A percentile compares a stretch with the other conserved stretches of the same genome.
Evolutionary conservation across 495 filamentous ascomycete species (phyloP).

Genomic region (Aspergillus bridgeri): DNA sequence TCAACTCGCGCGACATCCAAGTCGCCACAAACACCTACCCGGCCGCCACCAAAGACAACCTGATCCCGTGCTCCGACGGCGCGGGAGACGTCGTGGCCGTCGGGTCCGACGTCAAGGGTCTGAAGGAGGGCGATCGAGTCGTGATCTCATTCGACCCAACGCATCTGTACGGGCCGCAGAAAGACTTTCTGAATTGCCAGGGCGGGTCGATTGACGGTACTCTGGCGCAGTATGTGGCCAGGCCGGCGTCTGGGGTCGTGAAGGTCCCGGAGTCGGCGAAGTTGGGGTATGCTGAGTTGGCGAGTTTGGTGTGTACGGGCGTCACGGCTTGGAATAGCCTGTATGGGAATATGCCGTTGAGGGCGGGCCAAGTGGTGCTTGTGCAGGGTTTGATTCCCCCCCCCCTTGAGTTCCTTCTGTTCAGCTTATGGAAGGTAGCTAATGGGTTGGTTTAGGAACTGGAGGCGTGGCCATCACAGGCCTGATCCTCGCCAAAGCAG

Average conservation of each 20-base stretch:
- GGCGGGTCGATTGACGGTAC: conserved; percentile 65
- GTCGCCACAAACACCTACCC: conserved; percentile 61
- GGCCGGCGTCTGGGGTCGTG: conserved; percentile 60
- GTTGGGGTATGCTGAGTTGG: conserved; percentile 49
- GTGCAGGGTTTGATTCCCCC: conserved; percentile 51
- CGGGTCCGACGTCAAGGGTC: conserved; percentile 56
- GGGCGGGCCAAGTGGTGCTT: conserved; percentile 60
- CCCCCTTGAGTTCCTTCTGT: not conserved
- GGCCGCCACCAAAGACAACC: conserved; percentile 47
- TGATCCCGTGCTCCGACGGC: conserved; percentile 66
- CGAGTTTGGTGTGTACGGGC: conserved; percentile 54
- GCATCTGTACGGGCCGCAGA: conserved; percentile 51
- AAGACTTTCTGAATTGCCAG: conserved; percentile 43
- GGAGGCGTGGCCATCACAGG: conserved; percentile 32
- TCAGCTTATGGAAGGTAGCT: not conserved
- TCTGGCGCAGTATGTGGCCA: conserved; percentile 59
- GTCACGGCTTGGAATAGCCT: conserved; percentile 73
- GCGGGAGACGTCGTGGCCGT: conserved; percentile 62
- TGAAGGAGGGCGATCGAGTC: conserved; percentile 62
- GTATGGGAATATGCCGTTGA: conserved; percentile 52
- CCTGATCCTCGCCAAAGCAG: conserved; percentile 24
- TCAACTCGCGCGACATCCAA: conserved; percentile 72
- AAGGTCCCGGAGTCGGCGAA: conserved; percentile 52
- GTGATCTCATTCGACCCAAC: conserved; percentile 65
- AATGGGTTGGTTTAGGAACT: conserved; percentile 22